Base-by-base conservation (phyloP, 106 monocot genomes). In the Acorus calamus region DNA sequence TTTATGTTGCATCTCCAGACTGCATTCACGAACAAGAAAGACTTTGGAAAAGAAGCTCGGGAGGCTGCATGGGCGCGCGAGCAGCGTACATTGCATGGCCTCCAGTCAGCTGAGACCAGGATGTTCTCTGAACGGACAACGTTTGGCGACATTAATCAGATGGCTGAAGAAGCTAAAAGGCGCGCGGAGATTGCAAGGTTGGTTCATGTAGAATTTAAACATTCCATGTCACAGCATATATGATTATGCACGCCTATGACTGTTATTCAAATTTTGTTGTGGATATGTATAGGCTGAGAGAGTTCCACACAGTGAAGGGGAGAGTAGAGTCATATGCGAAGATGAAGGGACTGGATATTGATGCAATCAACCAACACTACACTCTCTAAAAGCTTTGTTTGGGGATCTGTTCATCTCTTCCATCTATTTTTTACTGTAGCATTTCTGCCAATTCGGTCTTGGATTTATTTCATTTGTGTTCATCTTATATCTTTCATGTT, bases 271-370 rank as follows among this genome's bases (percentile, higher is more conserved):
- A 28, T 64, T 4, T 47, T 9, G 8, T 11, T 14, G 7, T 4
- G 2, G 3, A 59, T 8, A 7, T 53, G 45, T 62, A 87, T 62
- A 87, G 87, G 76, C 59, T 88, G 47, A 65, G 83, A 46, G 88
- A 88, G 62, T 56, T 88, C 52, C 66, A 80, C 66, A 88, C 88
- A 1, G 73, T 88, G 14, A 88, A 88, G 73, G 84, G 77, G 7
- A 71, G 70, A 45, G 80, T 88, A 10, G 88, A 88, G 60, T 75
- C 78, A 6, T 65, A 78, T 3, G 88, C 72, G 3, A 88, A 76
- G 64, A 69, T 78, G 4, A 88, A 71, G 64, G 88, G 88, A 7
- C 63, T 88, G 10, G 84, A 88, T 61, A 59, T 88, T 61, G 81
- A 88, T 14, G 72, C 69, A 8, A 67, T 76, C 41, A 80, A 88